phyloP scores from a whole-genome alignment of 2,329 filamentous ascomycete species.

The Nigrograna mackinnonii region DNA sequence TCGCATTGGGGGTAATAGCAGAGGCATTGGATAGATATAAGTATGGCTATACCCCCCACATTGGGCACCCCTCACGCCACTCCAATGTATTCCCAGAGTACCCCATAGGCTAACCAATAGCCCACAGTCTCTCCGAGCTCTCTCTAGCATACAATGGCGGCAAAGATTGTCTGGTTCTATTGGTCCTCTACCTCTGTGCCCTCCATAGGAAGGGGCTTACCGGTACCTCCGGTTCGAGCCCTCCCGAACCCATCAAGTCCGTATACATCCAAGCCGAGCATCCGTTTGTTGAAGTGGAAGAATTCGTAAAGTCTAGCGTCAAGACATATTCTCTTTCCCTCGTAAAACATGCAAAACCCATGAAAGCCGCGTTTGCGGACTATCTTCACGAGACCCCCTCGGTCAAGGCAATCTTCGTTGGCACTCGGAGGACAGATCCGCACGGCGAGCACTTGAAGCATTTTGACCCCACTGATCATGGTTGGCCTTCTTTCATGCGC shows the following conservation, averaged over 20 bases:
- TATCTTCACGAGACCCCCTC: slow-evolving; percentile 69
- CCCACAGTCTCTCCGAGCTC: slow-evolving; percentile 72
- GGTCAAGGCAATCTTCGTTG: slow-evolving; percentile 82
- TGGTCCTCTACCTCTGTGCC: slow-evolving; percentile 80
- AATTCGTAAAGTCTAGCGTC: slow-evolving; percentile 74
- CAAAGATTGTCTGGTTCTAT: slow-evolving; percentile 93
- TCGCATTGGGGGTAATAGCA: slow-evolving; percentile 73
- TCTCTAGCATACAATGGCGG: slow-evolving; percentile 96
- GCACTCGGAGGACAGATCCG: slow-evolving; percentile 88
- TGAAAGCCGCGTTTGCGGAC: slow-evolving; percentile 78
- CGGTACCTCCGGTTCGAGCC: slow-evolving; percentile 19
- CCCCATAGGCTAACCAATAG: too few relatives aligned
- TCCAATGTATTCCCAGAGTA: too few relatives aligned
- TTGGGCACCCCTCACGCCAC: too few relatives aligned
- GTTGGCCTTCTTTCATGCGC: slow-evolving; percentile 91
- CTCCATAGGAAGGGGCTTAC: slow-evolving; percentile 46
- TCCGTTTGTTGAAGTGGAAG: slow-evolving; percentile 84
- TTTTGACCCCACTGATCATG: slow-evolving; percentile 85
- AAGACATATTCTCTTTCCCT: slow-evolving; percentile 75
- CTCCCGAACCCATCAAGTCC: slow-evolving; percentile 67
- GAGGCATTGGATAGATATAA: slow-evolving; percentile 76
- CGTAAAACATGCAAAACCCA: slow-evolving; percentile 73
- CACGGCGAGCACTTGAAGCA: slow-evolving; percentile 78
- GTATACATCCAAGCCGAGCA: slow-evolving; percentile 88
- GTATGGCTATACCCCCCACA: too few relatives aligned